Evolutionary conservation across 2,329 filamentous ascomycete genomes (phyloP).

Genomic region (Verticillium albo-atrum): DNA sequence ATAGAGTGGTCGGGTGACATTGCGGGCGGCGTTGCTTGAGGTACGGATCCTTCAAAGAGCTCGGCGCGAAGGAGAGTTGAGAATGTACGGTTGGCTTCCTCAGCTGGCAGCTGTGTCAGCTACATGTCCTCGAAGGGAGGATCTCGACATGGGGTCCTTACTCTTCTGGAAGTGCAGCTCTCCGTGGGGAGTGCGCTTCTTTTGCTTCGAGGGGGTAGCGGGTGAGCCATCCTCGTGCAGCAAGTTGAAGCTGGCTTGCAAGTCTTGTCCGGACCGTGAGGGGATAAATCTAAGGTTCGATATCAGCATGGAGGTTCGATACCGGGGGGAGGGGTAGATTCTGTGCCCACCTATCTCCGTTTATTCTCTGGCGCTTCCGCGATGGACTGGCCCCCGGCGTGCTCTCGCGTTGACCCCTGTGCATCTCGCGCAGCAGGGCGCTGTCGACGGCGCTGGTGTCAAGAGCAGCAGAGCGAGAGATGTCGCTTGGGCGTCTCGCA

Average conservation of each 20-base stretch:
- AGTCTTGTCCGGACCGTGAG: constrained; percentile 85
- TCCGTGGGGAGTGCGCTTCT: constrained; percentile 79
- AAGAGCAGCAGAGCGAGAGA: constrained; percentile 30
- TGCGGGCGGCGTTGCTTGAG: constrained; percentile 67
- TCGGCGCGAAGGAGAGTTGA: constrained; percentile 84
- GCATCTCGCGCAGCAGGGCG: constrained; percentile 47
- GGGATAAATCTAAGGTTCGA: constrained; percentile 74
- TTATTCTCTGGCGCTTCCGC: constrained; percentile 56
- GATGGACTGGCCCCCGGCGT: constrained; percentile 50
- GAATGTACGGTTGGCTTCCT: constrained; percentile 93
- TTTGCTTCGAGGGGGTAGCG: constrained; percentile 79
- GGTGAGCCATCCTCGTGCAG: constrained; percentile 91
- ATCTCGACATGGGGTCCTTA: constrained; percentile 37
- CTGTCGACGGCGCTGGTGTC: constrained; percentile 47
- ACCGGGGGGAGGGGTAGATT: constrained; percentile 7
- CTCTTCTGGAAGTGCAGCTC: constrained; percentile 94
- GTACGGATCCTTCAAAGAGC: constrained; percentile 86
- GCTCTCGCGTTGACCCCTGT: constrained; percentile 45
- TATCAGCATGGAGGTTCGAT: neutral
- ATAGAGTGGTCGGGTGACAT: constrained; percentile 55
- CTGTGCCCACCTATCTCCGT: constrained; percentile 53
- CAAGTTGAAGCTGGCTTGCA: constrained; percentile 88
- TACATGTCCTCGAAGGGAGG: neutral
- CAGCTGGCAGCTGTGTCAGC: constrained; percentile 45
- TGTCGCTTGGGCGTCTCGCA: constrained; percentile 28